These are phyloP conservation scores for Coccomyxa subellipsoidea DNA, from an alignment of 163 green algal species.

Conservation along the genomic window DNA sequence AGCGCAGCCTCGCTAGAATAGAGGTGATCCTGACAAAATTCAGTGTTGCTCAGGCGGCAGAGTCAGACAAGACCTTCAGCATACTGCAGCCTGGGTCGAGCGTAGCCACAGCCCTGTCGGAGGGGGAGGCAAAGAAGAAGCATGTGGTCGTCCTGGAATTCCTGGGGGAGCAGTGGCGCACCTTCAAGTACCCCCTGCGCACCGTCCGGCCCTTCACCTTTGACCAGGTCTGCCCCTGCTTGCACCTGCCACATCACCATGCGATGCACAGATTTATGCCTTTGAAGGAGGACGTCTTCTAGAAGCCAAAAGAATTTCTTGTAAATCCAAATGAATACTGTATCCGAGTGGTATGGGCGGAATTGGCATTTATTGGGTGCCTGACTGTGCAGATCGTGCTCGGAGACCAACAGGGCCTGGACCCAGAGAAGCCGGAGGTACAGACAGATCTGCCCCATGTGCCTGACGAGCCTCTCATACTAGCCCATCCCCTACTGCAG, in stretches of 20 bases:
- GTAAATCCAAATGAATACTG: too few relatives aligned
- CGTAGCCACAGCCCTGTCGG: constrained; percentile 71
- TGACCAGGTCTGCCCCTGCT: constrained; percentile 43
- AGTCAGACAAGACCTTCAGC: constrained; percentile 33
- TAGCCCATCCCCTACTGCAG: too few relatives aligned
- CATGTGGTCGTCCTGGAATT: constrained; percentile 90
- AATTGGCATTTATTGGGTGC: neutral
- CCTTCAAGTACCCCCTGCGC: constrained; percentile 66
- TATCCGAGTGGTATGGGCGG: neutral
- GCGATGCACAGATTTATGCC: too few relatives aligned
- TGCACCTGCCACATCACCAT: too few relatives aligned
- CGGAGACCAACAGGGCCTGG: constrained; percentile 48
- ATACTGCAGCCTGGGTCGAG: constrained; percentile 89
- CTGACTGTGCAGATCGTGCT: constrained; percentile 32
- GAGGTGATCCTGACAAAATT: too few relatives aligned
- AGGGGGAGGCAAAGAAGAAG: constrained; percentile 89
- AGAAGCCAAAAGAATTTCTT: too few relatives aligned
- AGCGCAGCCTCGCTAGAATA: too few relatives aligned
- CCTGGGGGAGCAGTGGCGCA: constrained; percentile 55
- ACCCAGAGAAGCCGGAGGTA: constrained; percentile 51
- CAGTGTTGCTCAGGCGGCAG: neutral
- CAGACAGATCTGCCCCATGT: too few relatives aligned
- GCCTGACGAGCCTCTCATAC: too few relatives aligned
- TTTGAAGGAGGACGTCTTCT: too few relatives aligned
- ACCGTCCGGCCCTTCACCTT: constrained; percentile 88